Percentiles rank a stretch among this genome's conserved stretches.
These are phyloP conservation scores for Alternaria incomplexa DNA, from an alignment of 2,329 filamentous ascomycete genomes.

Conservation along the genomic window DNA sequence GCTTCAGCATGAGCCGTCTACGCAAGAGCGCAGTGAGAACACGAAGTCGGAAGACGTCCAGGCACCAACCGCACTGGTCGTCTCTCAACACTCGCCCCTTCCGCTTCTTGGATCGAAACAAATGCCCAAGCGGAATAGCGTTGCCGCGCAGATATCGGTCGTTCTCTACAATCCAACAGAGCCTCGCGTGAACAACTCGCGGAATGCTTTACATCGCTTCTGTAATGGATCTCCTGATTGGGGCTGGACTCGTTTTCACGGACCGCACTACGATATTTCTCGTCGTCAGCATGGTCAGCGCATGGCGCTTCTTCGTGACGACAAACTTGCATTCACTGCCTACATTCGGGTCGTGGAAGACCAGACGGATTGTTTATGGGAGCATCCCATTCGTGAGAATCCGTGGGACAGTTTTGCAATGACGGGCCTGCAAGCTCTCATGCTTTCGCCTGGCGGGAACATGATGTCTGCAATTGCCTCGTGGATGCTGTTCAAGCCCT, in stretches of 20 bases:
- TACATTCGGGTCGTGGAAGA: conserved; percentile 68
- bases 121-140: conserved; percentile 50
- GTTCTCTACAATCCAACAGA: conserved; percentile 69
- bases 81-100: conserved; percentile 44
- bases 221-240: conserved; percentile 64
- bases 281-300: conserved; percentile 63
- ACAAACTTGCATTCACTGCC: conserved; percentile 66
- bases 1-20: not conserved
- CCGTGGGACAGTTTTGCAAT: conserved; percentile 64
- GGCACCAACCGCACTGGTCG: not conserved
- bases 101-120: conserved; percentile 42
- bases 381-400: conserved; percentile 61
- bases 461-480: conserved; percentile 62
- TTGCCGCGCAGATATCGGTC: conserved; percentile 66
- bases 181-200: conserved; percentile 63
- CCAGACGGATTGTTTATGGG: conserved; percentile 66
- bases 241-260: conserved; percentile 68
- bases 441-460: conserved; percentile 46
- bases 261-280: conserved; percentile 64
- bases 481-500: conserved; percentile 65
- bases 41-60: not conserved
- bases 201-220: conserved; percentile 65
- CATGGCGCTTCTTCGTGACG: conserved; percentile 64
- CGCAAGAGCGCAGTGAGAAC: conserved; percentile 1
- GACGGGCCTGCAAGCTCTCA: conserved; percentile 62